Evolutionary conservation across 805 yeast genomes (phyloP), one percentile per base, ranked within the genome.

Genomic region (Ogataea salicorniae): DNA sequence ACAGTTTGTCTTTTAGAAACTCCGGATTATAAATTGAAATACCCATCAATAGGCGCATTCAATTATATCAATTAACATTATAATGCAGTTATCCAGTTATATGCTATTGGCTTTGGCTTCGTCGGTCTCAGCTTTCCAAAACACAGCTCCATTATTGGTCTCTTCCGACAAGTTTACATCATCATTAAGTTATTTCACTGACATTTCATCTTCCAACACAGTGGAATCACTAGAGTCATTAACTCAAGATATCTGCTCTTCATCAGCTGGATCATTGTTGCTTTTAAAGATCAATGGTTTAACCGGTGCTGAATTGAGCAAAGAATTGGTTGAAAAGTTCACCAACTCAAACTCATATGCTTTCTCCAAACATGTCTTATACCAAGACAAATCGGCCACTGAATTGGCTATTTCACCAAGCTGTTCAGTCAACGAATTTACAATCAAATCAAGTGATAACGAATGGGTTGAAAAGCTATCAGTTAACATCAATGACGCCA

Each of bases 71-170:
- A 22, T 45, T 41, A n/a, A 17, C 34, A n/a, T 9, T 8, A 7
- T 20, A 8, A 51, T 51, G 54, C 47, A 48, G 34, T 23, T 46
- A 14, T 43, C 41, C 18, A 42, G 35, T 13, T 15, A 31, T 16
- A 9, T 42, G 14, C 39, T 42, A 31, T 34, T 45, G 16, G 16
- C 39, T 8, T 29, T 46, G n/a, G 38, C 43, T 17, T 47, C 59
- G 9, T 34, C 49, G 6, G 56, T 37, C 23, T 38, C 48, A 15
- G 66, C 66, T 2, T 65, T 62, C 50, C 55, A 57, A 40, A 65
- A 67, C 50, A 53, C 69, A 2, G 63, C 70, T 11, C 71, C 70
- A 7, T 41, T 67, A 37, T 46, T 63, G 33, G 50, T 61, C 26
- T 47, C 56, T 31, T 40, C 42, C 4, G 23, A n/a, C 26, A 37